Base-by-base conservation (phyloP, 441 rosid species). In the Manihot esculenta region DNA sequence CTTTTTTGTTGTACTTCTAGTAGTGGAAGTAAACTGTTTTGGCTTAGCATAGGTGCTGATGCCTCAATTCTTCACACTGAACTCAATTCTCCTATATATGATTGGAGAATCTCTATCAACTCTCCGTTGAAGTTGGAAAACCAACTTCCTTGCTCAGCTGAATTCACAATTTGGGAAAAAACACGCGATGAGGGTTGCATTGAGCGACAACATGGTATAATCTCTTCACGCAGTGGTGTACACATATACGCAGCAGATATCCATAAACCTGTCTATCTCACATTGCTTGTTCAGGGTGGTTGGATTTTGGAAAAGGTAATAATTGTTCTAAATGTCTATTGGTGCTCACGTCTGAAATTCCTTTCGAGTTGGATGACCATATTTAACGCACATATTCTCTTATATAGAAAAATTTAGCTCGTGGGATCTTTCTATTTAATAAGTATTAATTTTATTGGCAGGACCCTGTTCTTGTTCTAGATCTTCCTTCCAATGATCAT, bases 111-210 rank as follows among this genome's bases (percentile, higher is more conserved):
- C 79, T 89, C 97, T 62, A 77, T 93, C 23, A 89, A 77, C 78
- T 84, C 98, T 72, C 97, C 99, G 71, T 78, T 96, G 84, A 94
- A 88, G 87, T 79, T 96, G 78, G 99, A 96, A 86, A 96, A 96
- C 70, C 96, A 97, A 59, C 96, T 96, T 76, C 93, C 98, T 72
- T 93, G 97, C 77, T 78, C 89, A 35, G 94, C 88, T 77, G 91
- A 89, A 77, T 93, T 93, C 83, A 87, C 91, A 63, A 69, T 96
- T 63, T 96, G 92, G 96, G 99, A 96, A 78, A 96, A 82, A 78
- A 68, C 86, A 1, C 91, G 82, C 75, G 97, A 93, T 82, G 97
- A 96, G 69, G 84, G 84, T 69, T 87, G 82, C 71, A 78, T 87
- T 69, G 92, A 90, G 82, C 83, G 87, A 69, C 92, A 88, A 42